Conservation (phyloP, 2,329 filamentous ascomycete genomes). For the Incumbomyces delicatus region DNA sequence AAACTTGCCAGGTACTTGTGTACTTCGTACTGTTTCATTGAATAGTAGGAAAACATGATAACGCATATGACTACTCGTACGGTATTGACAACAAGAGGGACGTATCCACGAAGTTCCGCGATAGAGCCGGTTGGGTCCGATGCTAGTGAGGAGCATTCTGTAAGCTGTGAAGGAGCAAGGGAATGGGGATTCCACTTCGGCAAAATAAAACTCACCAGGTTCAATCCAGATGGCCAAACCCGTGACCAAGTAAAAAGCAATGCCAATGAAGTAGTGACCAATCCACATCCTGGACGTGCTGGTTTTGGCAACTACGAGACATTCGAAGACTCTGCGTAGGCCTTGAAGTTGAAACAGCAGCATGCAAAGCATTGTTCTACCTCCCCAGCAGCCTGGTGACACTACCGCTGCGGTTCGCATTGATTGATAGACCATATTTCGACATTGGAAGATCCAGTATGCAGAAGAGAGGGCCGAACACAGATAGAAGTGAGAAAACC, state of each 20-base stretch:
- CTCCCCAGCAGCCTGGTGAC: background rate
- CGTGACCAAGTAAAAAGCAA: constrained; percentile 66
- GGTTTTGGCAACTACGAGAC: constrained; percentile 50
- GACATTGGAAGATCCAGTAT: constrained; percentile 52
- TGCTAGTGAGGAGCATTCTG: background rate
- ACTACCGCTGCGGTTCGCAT: constrained; percentile 25
- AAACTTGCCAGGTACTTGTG: constrained; percentile 61
- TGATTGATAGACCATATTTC: constrained; percentile 24
- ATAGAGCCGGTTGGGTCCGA: no score
- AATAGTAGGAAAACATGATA: constrained; percentile 53
- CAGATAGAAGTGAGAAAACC: constrained; percentile 83
- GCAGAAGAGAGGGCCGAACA: constrained; percentile 58
- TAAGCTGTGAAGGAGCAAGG: no score
- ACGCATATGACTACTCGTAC: constrained; percentile 27
- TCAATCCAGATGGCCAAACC: constrained; percentile 77
- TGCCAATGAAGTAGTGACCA: constrained; percentile 69
- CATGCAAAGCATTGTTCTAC: constrained; percentile 31
- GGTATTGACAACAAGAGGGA: constrained; percentile 24
- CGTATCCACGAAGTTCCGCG: no score
- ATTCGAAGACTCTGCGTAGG: constrained; percentile 66
- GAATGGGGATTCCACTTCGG: no score
- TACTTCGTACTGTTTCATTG: constrained; percentile 64
- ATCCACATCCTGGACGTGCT: constrained; percentile 75
- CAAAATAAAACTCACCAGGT: constrained; percentile 39
- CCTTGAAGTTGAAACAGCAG: constrained; percentile 67